Conservation (phyloP, 2,329 filamentous ascomycete genomes). For the Trichoderma koningii region DNA sequence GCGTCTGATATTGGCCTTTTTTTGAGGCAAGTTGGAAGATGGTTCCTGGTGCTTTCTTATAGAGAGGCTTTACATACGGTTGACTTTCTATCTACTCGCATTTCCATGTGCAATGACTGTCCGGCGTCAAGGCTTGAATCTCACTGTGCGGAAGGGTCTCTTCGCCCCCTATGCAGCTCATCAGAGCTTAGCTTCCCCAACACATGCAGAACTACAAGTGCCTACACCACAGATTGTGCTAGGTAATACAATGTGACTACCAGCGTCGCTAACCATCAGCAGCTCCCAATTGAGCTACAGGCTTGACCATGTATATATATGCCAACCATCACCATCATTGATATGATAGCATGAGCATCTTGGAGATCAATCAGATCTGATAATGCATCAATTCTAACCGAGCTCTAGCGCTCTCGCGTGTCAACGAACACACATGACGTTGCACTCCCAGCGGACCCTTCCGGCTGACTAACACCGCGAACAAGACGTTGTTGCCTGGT, state of each 20-base stretch:
- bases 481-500: conserved; percentile 31
- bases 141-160: too few species aligned
- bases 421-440: conserved; percentile 23
- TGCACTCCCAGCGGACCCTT: background rate
- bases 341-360: background rate
- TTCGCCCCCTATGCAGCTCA: background rate
- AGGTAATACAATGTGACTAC: background rate
- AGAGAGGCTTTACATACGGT: too few species aligned
- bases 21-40: too few species aligned
- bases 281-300: too few species aligned
- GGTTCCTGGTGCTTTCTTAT: too few species aligned
- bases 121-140: too few species aligned
- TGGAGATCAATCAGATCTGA: background rate
- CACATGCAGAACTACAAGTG: background rate
- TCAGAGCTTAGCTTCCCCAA: conserved; percentile 12
- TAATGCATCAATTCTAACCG: background rate
- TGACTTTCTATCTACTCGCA: too few species aligned
- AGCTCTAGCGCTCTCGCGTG: background rate
- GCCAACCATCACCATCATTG: too few species aligned
- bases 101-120: too few species aligned
- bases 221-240: background rate
- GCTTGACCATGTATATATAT: too few species aligned
- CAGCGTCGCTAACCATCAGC: too few species aligned
- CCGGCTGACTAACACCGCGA: conserved; percentile 14
- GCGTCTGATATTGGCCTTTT: background rate